These are phyloP conservation scores for Hyphodiscus sp. DNA, from an alignment of 2,329 filamentous ascomycete genomes.

Conservation along the genomic window DNA sequence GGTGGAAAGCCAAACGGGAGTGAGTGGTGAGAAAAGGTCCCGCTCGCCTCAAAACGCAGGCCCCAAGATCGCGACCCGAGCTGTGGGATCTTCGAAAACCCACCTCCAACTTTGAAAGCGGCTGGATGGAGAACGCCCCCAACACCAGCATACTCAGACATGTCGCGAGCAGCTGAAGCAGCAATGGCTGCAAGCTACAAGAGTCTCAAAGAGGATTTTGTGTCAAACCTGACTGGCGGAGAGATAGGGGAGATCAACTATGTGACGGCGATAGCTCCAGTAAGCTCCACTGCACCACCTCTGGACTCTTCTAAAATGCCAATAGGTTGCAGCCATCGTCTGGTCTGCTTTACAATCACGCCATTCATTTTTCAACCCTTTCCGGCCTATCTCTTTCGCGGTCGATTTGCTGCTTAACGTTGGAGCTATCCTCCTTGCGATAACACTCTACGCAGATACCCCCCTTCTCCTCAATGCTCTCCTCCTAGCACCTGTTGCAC, in stretches of 20 bases:
- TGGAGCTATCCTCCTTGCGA: constrained; percentile 72
- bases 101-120: background rate
- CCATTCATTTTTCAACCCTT: constrained; percentile 75
- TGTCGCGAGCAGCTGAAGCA: constrained; percentile 29
- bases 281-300: constrained; percentile 39
- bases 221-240: constrained; percentile 83
- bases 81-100: background rate
- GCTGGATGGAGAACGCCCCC: too few relatives aligned
- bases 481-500: constrained; percentile 59
- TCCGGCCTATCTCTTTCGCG: constrained; percentile 58
- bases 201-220: constrained; percentile 87
- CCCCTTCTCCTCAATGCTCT: constrained; percentile 70
- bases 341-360: constrained; percentile 87
- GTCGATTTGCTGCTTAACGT: constrained; percentile 88
- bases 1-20: too few relatives aligned
- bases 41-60: background rate
- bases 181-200: constrained; percentile 63
- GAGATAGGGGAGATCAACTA: constrained; percentile 78
- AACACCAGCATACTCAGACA: constrained; percentile 1
- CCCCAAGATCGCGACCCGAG: background rate
- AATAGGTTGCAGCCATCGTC: constrained; percentile 70
- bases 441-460: constrained; percentile 73
- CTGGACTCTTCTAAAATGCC: constrained; percentile 12
- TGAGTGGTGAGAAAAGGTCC: background rate
- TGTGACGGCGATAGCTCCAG: constrained; percentile 78